These are phyloP conservation scores for Colletotrichum spaethianum DNA, from an alignment of 2,329 filamentous ascomycete genomes.

Conservation along the genomic window DNA sequence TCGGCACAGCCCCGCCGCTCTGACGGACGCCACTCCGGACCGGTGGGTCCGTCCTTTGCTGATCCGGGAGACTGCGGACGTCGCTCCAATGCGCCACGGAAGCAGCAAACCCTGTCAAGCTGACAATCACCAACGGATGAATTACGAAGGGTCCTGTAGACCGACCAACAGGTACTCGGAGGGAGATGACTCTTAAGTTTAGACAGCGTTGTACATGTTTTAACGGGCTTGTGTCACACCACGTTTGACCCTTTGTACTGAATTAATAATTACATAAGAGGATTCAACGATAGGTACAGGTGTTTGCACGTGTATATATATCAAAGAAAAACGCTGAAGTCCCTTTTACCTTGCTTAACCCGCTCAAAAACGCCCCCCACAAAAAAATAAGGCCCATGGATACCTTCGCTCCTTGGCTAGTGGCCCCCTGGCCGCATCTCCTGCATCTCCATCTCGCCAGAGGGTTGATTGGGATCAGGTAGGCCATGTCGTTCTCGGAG, in stretches of 20 bases:
- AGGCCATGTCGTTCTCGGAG: conserved; percentile 64
- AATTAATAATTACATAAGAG: conserved; percentile 22
- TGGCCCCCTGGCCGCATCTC: conserved; percentile 30
- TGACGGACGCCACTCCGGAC: neutral
- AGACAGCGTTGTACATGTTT: neutral
- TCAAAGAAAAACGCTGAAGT: neutral
- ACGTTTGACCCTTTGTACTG: neutral
- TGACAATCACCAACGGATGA: neutral
- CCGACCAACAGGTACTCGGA: neutral
- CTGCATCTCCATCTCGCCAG: conserved; percentile 50
- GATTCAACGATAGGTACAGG: neutral
- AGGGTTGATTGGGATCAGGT: conserved; percentile 42
- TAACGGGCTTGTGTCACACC: neutral
- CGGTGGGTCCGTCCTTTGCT: neutral
- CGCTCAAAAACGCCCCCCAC: conserved; percentile 10
- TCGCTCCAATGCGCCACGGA: neutral
- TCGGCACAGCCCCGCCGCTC: neutral
- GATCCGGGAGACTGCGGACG: neutral
- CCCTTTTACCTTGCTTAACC: neutral
- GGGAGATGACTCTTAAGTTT: neutral
- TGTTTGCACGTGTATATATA: neutral
- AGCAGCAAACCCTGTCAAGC: neutral
- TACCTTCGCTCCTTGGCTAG: conserved; percentile 23
- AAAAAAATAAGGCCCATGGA: neutral
- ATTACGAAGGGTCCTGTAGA: neutral